phyloP scores from a whole-genome alignment of 805 yeast species.

The Starmerella ratchasimensis region DNA sequence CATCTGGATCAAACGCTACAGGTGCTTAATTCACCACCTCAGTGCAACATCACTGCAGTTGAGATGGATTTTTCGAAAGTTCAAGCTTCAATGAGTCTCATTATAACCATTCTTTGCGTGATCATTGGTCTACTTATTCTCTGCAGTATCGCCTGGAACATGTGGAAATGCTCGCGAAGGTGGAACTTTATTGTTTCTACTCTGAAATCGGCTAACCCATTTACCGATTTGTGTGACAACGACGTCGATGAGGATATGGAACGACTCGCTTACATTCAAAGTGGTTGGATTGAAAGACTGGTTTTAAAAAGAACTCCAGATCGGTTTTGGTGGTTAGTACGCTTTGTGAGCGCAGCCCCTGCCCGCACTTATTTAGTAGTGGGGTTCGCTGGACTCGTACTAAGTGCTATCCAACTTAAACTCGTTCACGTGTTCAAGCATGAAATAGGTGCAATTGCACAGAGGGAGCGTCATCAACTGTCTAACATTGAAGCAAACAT shows the following conservation, averaged over 20 bases:
- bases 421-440: slow-evolving; percentile 21
- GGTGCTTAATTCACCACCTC: background rate
- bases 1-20: slow-evolving; percentile 4
- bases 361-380: slow-evolving; percentile 39
- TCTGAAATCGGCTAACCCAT: too few species aligned
- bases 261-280: slow-evolving; percentile 2
- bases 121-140: too few species aligned
- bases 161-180: too few species aligned
- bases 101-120: too few species aligned
- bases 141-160: too few species aligned
- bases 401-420: slow-evolving; percentile 41
- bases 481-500: slow-evolving; percentile 12
- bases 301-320: background rate
- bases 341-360: slow-evolving; percentile 40
- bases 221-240: too few species aligned
- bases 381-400: slow-evolving; percentile 43
- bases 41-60: too few species aligned
- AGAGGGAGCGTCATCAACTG: slow-evolving; percentile 11
- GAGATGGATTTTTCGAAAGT: too few species aligned
- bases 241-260: slow-evolving; percentile 1
- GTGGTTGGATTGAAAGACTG: slow-evolving; percentile 2
- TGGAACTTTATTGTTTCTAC: too few species aligned
- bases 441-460: slow-evolving; percentile 12
- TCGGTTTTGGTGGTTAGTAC: slow-evolving; percentile 32
- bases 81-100: too few species aligned